Evolutionary conservation across 129 eudicot genomes (phyloP).

Genomic region (Cynara cardunculus): DNA sequence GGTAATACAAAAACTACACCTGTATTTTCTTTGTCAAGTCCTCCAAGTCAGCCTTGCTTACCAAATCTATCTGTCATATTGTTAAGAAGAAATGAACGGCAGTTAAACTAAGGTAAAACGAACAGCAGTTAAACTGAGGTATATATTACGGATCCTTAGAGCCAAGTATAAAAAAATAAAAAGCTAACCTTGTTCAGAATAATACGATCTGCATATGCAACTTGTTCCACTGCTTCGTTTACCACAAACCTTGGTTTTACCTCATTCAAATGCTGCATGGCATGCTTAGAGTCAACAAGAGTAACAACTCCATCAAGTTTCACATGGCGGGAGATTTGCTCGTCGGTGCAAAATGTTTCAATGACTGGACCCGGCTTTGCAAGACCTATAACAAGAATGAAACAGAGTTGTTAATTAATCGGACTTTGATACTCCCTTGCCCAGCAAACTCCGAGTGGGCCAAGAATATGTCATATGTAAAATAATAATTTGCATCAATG

Average conservation of each 20-base stretch:
- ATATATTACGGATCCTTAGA: not conserved
- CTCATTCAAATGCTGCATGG: constrained; percentile 75
- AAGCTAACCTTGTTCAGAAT: constrained; percentile 70
- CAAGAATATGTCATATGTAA: not conserved
- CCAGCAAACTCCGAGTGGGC: not conserved
- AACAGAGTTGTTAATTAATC: not conserved
- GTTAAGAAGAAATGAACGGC: not conserved
- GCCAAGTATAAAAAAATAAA: not conserved
- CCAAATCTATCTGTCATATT: constrained; percentile 67
- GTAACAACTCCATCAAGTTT: constrained; percentile 99
- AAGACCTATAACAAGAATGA: constrained; percentile 58
- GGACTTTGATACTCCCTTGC: not conserved
- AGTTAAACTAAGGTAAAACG: not conserved
- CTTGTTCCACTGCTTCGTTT: constrained; percentile 95
- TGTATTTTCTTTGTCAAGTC: constrained; percentile 55
- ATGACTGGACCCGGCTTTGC: constrained; percentile 98
- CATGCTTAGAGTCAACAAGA: constrained; percentile 84
- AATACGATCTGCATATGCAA: constrained; percentile 95
- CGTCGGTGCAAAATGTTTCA: constrained; percentile 91
- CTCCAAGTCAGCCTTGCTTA: constrained; percentile 57
- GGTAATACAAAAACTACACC: constrained; percentile 41
- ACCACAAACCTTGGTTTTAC: constrained; percentile 97
- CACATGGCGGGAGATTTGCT: constrained; percentile 73
- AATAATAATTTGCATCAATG: not conserved
- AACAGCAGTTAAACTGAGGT: not conserved